Evolutionary conservation across 805 yeast species (phyloP).

Genomic region (Metschnikowia gelsemii): DNA sequence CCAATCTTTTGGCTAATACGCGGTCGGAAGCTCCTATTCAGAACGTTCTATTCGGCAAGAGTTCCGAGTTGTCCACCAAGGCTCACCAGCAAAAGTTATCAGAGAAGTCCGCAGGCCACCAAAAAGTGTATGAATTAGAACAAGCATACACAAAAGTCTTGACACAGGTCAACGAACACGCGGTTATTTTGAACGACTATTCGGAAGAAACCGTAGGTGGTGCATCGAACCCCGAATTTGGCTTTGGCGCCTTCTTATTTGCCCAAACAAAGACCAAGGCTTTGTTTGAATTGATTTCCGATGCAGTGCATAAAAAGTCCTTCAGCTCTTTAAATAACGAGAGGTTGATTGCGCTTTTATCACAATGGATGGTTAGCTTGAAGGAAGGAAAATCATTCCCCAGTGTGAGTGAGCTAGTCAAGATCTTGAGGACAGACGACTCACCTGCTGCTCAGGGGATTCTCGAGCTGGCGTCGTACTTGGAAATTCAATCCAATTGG

Average conservation of each 20-base stretch:
- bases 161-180: conserved; percentile 58
- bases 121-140: conserved; percentile 57
- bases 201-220: conserved; percentile 44
- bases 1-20: conserved; percentile 53
- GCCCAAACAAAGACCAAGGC: conserved; percentile 50
- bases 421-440: conserved; percentile 40
- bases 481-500: conserved; percentile 64
- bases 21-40: conserved; percentile 56
- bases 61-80: conserved; percentile 30
- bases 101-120: conserved; percentile 37
- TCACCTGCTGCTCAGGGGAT: conserved; percentile 46
- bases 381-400: conserved; percentile 36
- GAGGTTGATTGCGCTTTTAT: conserved; percentile 53
- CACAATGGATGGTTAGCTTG: conserved; percentile 67
- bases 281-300: conserved; percentile 46
- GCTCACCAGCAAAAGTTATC: conserved; percentile 24
- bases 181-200: conserved; percentile 62
- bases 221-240: conserved; percentile 74
- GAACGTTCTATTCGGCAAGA: conserved; percentile 58
- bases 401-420: conserved; percentile 33
- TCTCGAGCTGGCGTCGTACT: conserved; percentile 45
- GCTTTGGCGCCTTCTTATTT: conserved; percentile 73
- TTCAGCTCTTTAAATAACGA: conserved; percentile 45
- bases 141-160: conserved; percentile 75
- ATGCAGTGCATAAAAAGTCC: conserved; percentile 45